Base-by-base conservation (phyloP, 805 yeast species). In the Starmerella potacharoeniae region DNA sequence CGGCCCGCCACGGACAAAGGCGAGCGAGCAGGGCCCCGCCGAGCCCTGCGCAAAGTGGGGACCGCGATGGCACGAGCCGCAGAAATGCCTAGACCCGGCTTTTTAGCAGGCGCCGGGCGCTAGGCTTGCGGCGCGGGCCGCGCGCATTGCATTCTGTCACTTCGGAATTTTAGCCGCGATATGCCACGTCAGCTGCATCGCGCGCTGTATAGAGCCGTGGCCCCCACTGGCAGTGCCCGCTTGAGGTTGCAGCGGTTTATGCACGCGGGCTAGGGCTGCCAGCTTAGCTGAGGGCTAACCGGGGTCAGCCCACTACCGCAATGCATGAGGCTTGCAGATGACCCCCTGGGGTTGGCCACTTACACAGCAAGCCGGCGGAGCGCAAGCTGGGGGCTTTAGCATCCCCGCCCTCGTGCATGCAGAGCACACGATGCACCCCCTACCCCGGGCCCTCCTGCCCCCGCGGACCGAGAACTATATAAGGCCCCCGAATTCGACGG, bases 291-390 rank as follows among this genome's bases (percentile, higher is more conserved):
- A 40, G 43, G 43, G 17, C n/a, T 14, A 22, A 11, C 33, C 33
- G 33, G 30, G 30, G 36, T 14, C 49, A 33, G 34, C 49, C 49
- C 49, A 34, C 17, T 46, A 46, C 49, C 49, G 49, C 49, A 46
- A 46, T 46, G 49, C 49, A 46, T 46, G 40, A 46, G 29, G 30
- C 30, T 34, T 34, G 49, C 49, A 46, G 49, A 16, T 33, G 8
- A 33, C 39, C 49, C 49, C 5, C 40, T 46, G 30, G 40, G 31
- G 39, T 34, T 22, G 30, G 31, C 31, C 39, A 34, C 40, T 46
- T n/a, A 34, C 49, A 46, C 49, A 33, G 49, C 49, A 34, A 33
- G 39, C 49, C 16, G n/a, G 16, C 40, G 28, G 31, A 43, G 49
- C 49, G 49, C 49, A 46, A 46, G 40, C 49, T 34, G n/a, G 36